phyloP scores from a whole-genome alignment of 2,329 filamentous ascomycete genomes.

The Thyridium curvatum region DNA sequence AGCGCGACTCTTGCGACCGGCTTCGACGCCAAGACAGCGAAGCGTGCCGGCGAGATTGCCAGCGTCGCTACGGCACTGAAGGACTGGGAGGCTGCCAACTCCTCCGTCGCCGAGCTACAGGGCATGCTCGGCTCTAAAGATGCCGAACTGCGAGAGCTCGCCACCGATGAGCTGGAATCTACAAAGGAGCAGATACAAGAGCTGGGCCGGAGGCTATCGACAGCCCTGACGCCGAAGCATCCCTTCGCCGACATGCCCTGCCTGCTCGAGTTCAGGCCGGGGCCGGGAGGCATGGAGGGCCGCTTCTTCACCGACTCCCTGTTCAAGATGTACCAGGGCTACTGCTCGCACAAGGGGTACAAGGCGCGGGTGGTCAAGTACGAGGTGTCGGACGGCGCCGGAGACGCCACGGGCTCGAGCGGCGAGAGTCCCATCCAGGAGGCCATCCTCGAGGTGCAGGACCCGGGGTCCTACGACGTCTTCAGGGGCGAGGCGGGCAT shows the following conservation, averaged over 20 bases:
- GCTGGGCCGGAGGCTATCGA: constrained; percentile 64
- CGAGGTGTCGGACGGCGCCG: constrained; percentile 64
- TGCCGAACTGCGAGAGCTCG: constrained; percentile 68
- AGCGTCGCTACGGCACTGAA: constrained; percentile 50
- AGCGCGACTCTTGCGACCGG: constrained; percentile 39
- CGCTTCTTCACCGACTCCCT: constrained; percentile 84
- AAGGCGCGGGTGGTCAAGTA: constrained; percentile 69
- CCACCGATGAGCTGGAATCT: constrained; percentile 71
- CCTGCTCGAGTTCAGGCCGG: constrained; percentile 85
- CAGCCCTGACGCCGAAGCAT: constrained; percentile 76
- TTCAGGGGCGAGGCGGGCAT: constrained; percentile 89
- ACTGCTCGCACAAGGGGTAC: constrained; percentile 65
- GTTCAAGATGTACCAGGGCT: constrained; percentile 80
- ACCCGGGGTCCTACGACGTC: constrained; percentile 69
- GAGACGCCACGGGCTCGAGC: constrained; percentile 42
- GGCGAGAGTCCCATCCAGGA: constrained; percentile 71
- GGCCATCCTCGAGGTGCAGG: constrained; percentile 78
- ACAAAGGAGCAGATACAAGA: constrained; percentile 56
- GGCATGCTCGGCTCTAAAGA: constrained; percentile 46
- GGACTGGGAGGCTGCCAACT: constrained; percentile 50
- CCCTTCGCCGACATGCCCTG: constrained; percentile 88
- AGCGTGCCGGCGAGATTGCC: constrained; percentile 55
- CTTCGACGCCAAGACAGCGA: constrained; percentile 53
- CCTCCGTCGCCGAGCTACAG: constrained; percentile 47
- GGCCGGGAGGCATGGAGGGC: constrained; percentile 86